Conservation (phyloP, 73 alveolate species). For the Tetrahymena malaccensis region DNA sequence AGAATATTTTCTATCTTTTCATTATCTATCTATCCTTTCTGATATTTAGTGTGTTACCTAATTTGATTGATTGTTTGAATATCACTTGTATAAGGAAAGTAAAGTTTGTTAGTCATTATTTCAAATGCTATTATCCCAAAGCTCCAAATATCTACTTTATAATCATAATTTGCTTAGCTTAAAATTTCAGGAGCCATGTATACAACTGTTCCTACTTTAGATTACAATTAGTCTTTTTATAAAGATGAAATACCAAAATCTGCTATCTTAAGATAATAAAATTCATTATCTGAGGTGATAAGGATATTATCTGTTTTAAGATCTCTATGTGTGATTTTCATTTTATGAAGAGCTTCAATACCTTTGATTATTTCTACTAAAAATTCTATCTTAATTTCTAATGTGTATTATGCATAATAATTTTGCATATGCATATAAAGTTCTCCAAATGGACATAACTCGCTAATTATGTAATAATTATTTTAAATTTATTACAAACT, state of each 20-base stretch:
- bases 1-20: neutral
- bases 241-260: constrained; percentile 11
- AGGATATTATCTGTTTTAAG: neutral
- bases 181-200: constrained; percentile 19
- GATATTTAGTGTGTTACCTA: neutral
- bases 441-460: neutral
- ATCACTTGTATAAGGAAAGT: neutral
- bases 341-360: neutral
- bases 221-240: neutral
- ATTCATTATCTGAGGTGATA: neutral
- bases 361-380: neutral
- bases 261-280: neutral
- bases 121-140: neutral
- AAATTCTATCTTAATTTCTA: neutral
- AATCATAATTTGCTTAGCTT: neutral
- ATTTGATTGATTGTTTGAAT: neutral
- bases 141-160: constrained; percentile 9
- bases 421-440: neutral
- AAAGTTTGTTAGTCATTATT: neutral
- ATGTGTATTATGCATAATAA: neutral
- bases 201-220: constrained; percentile 3
- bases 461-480: neutral
- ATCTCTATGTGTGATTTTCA: neutral
- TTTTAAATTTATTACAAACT: neutral
- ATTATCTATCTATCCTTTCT: neutral